phyloP scores from a whole-genome alignment of 2,329 filamentous ascomycete species.

The Penicillium paneum region DNA sequence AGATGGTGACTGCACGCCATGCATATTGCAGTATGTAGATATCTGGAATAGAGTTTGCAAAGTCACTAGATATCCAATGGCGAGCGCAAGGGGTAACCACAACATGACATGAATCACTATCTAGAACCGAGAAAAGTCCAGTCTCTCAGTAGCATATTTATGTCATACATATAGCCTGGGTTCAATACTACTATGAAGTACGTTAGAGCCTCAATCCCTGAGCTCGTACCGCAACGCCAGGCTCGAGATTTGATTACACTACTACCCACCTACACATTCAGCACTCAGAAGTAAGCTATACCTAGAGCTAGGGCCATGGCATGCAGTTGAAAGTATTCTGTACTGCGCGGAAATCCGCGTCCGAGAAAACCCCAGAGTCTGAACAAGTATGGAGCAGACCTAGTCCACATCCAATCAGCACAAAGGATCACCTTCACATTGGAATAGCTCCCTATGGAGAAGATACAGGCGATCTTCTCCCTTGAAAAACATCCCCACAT shows the following conservation, averaged over 20 bases:
- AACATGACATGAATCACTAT: neutral
- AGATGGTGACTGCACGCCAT: conserved; percentile 15
- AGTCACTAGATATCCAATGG: neutral
- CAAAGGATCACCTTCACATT: conserved; percentile 10
- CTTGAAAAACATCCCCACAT: neutral
- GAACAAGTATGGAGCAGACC: conserved; percentile 9
- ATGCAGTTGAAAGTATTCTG: too few species aligned
- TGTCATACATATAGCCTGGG: neutral
- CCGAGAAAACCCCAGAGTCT: neutral
- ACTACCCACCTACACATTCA: neutral
- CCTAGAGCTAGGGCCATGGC: neutral
- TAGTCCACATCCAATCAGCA: conserved; percentile 9
- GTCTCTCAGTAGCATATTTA: neutral
- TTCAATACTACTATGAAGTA: neutral
- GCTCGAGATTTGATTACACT: neutral
- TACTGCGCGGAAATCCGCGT: neutral
- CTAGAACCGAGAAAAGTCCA: neutral
- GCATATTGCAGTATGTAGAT: conserved; percentile 14
- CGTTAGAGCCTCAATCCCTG: neutral
- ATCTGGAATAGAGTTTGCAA: conserved; percentile 4
- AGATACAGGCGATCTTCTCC: conserved; percentile 3
- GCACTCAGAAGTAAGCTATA: neutral
- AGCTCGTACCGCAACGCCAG: neutral
- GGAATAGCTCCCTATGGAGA: conserved; percentile 13
- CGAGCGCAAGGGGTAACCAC: conserved; percentile 11